These are phyloP conservation scores for Chlamydomonas schloesseri DNA, from an alignment of 139 green algal species.

Conservation along the genomic window DNA sequence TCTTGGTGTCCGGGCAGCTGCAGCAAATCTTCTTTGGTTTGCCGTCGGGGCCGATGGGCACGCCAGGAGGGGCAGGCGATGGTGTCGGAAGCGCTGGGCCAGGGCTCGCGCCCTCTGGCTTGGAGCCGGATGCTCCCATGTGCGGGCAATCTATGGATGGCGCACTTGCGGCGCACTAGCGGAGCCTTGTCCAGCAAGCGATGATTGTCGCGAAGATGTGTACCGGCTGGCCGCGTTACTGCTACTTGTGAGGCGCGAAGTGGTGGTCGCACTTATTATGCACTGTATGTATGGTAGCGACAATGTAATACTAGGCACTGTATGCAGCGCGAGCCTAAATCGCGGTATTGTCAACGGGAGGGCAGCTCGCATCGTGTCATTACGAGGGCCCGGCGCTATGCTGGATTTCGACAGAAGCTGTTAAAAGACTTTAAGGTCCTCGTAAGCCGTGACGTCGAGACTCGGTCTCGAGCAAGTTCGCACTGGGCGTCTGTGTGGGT, in stretches of 20 bases:
- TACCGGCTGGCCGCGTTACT: not conserved
- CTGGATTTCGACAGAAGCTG: too few relatives aligned
- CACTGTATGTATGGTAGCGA: too few relatives aligned
- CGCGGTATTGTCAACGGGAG: too few relatives aligned
- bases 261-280: not conserved
- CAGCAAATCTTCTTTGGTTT: slow-evolving; percentile 94
- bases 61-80: slow-evolving; percentile 14
- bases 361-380: too few relatives aligned
- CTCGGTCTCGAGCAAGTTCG: too few relatives aligned
- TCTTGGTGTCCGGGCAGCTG: slow-evolving; percentile 93
- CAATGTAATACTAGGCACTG: not conserved
- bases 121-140: slow-evolving; percentile 17
- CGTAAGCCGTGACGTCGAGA: too few relatives aligned
- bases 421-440: too few relatives aligned
- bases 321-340: too few relatives aligned
- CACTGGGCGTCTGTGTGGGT: too few relatives aligned
- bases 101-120: not conserved
- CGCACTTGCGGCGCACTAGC: not conserved
- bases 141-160: not conserved
- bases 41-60: slow-evolving; percentile 48
- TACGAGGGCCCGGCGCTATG: too few relatives aligned
- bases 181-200: too few relatives aligned
- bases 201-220: not conserved
- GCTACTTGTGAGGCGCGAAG: not conserved
- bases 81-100: slow-evolving; percentile 22